phyloP scores from a whole-genome alignment of 2,329 filamentous ascomycete species.

The Calonectria pteridis region DNA sequence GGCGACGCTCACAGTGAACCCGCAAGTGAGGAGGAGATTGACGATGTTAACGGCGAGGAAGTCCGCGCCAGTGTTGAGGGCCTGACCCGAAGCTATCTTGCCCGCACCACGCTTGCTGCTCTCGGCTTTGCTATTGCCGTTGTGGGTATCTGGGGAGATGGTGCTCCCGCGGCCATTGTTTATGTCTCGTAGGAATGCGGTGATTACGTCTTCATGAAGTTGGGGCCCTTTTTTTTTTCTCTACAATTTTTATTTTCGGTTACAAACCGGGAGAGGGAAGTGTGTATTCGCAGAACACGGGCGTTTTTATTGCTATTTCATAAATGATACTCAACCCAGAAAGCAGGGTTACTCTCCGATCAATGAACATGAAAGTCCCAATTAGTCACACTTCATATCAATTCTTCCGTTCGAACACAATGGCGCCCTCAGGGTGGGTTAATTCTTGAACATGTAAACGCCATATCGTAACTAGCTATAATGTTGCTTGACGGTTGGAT shows the following conservation, averaged over 20 bases:
- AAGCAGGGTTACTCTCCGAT: conserved; percentile 35
- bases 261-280: conserved; percentile 32
- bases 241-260: conserved; percentile 25
- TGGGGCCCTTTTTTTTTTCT: not conserved
- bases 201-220: not conserved
- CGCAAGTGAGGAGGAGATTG: conserved; percentile 64
- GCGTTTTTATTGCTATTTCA: conserved; percentile 31
- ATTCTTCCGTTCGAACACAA: not conserved
- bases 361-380: conserved; percentile 25
- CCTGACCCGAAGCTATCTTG: conserved; percentile 66
- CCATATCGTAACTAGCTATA: not conserved
- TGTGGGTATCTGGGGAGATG: conserved; percentile 76
- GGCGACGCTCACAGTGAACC: conserved; percentile 65
- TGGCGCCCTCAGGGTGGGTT: not conserved
- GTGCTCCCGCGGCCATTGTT: conserved; percentile 53
- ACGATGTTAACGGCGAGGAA: conserved; percentile 72
- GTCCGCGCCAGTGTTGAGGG: conserved; percentile 68
- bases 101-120: conserved; percentile 66
- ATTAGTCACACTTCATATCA: conserved; percentile 4
- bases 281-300: conserved; percentile 28
- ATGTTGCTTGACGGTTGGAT: not conserved
- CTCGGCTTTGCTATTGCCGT: conserved; percentile 72
- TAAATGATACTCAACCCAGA: not conserved
- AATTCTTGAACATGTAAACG: not conserved
- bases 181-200: conserved; percentile 47